Base-by-base conservation (phyloP, 441 rosid genomes). In the Geranium incanum region DNA sequence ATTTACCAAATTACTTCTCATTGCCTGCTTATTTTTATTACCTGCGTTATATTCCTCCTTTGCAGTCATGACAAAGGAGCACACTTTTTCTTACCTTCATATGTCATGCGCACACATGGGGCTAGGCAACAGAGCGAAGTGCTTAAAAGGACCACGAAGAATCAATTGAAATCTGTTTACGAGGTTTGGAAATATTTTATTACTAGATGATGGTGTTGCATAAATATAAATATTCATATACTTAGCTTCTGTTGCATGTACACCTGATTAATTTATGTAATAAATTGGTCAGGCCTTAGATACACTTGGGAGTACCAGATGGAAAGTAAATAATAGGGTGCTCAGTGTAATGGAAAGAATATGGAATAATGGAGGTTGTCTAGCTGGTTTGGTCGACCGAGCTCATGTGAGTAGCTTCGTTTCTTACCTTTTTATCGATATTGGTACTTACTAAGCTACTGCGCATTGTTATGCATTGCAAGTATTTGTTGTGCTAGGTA, bases 261-360 rank as follows among this genome's bases (percentile, higher is more conserved):
- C 33, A 5, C 39, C 19, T 5, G 6, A 16, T 15, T 59, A 23
- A 16, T 16, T 59, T 59, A 70, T 72, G 74, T 76, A 69, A 74
- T 70, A 74, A 77, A 59, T 12, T 59, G 33, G 33, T 68, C 86
- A 95, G 99, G 99, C 97, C 45, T 80, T 95, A 75, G 85, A 93
- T 86, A 91, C 96, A 1, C 87, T 95, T 43, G 99, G 99, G 77
- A 87, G 84, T 78, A 87, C 98, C 71, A 95, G 89, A 77, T 95
- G 98, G 99, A 89, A 92, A 72, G 78, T 95, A 71, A 95, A 89
- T 76, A 93, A 85, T 74, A 87, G 83, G 85, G 79, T 93, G 39
- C 90, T 95, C 78, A 80, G 89, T 72, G 88, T 93, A 68, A 78
- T 93, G 36, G 99, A 95, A 66, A 86, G 96, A 86, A 81, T 95